These are phyloP conservation scores for Fusarium sp. DNA, from an alignment of 2,329 filamentous ascomycete species.

Conservation along the genomic window DNA sequence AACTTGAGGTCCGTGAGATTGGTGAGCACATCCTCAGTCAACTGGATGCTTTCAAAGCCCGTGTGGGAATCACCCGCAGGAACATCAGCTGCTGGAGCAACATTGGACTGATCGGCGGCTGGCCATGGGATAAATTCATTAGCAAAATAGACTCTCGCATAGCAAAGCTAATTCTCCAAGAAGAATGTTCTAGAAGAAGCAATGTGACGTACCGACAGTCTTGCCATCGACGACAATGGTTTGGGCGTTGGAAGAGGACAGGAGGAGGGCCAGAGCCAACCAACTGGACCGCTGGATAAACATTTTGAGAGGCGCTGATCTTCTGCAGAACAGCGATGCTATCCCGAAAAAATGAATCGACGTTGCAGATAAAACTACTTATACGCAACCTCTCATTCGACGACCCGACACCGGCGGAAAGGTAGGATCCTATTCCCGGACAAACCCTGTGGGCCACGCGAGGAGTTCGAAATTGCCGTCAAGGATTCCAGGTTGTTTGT, in stretches of 20 bases:
- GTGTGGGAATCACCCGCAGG: background rate
- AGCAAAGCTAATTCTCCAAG: background rate
- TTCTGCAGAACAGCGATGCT: conserved; percentile 4
- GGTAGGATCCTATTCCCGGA: background rate
- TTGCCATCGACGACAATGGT: conserved; percentile 37
- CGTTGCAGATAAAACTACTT: background rate
- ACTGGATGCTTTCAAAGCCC: conserved; percentile 43
- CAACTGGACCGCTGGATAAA: conserved; percentile 9
- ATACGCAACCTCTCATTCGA: background rate
- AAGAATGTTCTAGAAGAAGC: background rate
- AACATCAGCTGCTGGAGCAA: conserved; percentile 38
- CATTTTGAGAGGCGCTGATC: conserved; percentile 12
- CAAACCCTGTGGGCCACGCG: background rate
- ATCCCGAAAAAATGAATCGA: background rate
- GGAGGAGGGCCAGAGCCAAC: conserved; percentile 14
- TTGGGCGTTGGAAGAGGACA: conserved; percentile 31
- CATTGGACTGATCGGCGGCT: conserved; percentile 37
- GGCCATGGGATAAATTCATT: background rate
- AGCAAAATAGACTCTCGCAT: conserved; percentile 1
- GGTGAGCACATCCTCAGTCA: conserved; percentile 48
- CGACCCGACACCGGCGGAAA: background rate
- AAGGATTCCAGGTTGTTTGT: background rate
- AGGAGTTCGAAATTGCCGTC: background rate
- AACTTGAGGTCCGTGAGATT: conserved; percentile 45
- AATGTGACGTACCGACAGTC: conserved; percentile 29